Conservation (phyloP, 768 basidiomycete genomes). For the Xerocomellus amylosporus region DNA sequence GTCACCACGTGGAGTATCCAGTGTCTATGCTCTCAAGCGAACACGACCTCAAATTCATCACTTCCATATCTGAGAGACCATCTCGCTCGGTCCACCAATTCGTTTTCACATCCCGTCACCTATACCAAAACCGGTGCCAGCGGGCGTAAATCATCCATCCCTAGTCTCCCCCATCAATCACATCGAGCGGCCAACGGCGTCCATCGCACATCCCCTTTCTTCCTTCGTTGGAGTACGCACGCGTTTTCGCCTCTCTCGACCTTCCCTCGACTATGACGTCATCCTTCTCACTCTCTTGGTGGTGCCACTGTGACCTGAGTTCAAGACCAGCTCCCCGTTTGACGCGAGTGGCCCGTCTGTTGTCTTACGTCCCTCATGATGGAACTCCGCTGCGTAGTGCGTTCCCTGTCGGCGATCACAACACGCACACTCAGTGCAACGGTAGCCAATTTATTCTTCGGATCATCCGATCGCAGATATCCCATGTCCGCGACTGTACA, state of each 20-base stretch:
- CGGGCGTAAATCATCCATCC: constrained; percentile 9
- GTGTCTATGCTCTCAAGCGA: neutral
- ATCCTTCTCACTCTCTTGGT: neutral
- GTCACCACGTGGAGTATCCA: neutral
- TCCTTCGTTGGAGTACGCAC: neutral
- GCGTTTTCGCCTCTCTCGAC: neutral
- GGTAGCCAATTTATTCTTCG: too few species aligned
- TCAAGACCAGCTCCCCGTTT: neutral
- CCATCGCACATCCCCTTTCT: neutral
- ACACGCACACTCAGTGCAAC: constrained; percentile 8
- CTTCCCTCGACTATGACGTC: constrained; percentile 2
- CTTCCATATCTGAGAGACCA: neutral
- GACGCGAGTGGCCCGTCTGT: constrained; percentile 4
- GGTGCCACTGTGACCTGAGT: neutral
- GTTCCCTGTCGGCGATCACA: constrained; percentile 22
- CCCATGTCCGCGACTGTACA: constrained; percentile 6
- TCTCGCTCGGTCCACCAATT: neutral
- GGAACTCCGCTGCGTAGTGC: neutral
- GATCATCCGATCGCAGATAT: constrained; percentile 5
- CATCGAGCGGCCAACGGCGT: neutral
- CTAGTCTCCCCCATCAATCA: constrained; percentile 1
- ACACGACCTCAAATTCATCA: constrained; percentile 1
- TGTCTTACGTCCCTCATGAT: constrained; percentile 11
- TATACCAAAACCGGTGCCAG: neutral
- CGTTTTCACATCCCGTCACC: constrained; percentile 3